Conservation (phyloP, 805 yeast species). For the Saccharomycopsis fibuligera region DNA sequence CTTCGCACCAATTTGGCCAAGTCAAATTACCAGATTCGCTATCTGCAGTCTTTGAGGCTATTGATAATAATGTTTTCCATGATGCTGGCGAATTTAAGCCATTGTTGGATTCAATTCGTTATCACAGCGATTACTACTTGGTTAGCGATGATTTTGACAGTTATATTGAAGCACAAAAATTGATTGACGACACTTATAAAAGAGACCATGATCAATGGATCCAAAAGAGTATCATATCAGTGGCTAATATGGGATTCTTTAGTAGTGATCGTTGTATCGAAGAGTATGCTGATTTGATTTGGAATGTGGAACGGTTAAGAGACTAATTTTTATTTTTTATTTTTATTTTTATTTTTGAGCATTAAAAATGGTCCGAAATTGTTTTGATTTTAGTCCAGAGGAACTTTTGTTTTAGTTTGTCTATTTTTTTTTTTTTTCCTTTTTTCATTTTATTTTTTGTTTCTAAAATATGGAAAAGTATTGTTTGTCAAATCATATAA, state of each 20-base stretch:
- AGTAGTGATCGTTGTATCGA: conserved; percentile 85
- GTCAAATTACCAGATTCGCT: conserved; percentile 55
- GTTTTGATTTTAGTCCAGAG: background rate
- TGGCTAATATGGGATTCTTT: conserved; percentile 92
- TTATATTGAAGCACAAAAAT: conserved; percentile 72
- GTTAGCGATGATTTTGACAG: conserved; percentile 87
- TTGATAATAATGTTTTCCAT: conserved; percentile 70
- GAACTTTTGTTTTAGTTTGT: background rate
- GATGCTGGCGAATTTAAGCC: conserved; percentile 57
- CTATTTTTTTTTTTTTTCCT: too few species aligned
- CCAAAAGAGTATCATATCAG: conserved; percentile 67
- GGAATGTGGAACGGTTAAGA: conserved; percentile 78
- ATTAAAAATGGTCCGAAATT: background rate
- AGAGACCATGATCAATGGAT: conserved; percentile 66
- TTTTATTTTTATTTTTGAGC: background rate
- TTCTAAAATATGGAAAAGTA: background rate
- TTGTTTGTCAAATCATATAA: background rate
- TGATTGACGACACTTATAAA: conserved; percentile 65
- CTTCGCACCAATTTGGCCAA: conserved; percentile 53
- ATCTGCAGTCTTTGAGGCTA: conserved; percentile 53
- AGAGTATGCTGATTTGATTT: conserved; percentile 86
- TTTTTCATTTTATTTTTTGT: background rate
- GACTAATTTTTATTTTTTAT: background rate
- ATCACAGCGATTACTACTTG: conserved; percentile 79
- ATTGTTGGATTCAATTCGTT: conserved; percentile 60